phyloP scores from a whole-genome alignment of 2,329 filamentous ascomycete genomes.

The Colletotrichum theobromicola region DNA sequence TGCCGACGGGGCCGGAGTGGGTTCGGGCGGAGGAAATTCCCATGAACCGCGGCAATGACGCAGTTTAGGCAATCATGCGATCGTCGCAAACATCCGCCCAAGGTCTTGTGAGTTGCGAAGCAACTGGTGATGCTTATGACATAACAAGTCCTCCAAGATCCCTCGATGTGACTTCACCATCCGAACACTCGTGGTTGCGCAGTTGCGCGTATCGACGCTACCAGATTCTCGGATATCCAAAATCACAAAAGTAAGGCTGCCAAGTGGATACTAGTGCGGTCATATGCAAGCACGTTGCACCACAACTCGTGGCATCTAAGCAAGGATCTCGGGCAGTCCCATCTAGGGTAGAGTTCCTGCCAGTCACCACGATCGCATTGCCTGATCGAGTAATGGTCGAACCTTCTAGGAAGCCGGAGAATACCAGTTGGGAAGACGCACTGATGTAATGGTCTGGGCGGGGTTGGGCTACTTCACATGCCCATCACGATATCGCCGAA shows the following conservation, averaged over 20 bases:
- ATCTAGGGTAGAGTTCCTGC: not conserved
- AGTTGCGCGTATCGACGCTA: not conserved
- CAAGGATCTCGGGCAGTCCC: not conserved
- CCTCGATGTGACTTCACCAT: not conserved
- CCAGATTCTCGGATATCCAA: not conserved
- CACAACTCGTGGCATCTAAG: not conserved
- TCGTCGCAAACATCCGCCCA: not conserved
- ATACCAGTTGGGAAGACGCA: not conserved
- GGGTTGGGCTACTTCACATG: not conserved
- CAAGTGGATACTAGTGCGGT: not conserved
- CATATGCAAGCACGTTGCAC: not conserved
- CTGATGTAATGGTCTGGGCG: slow-evolving; percentile 7
- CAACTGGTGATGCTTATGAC: not conserved
- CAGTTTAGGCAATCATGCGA: not conserved
- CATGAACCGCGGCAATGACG: not conserved
- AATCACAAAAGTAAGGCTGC: not conserved
- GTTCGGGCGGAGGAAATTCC: not conserved
- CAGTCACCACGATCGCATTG: not conserved
- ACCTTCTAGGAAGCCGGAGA: not conserved
- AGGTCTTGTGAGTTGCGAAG: not conserved
- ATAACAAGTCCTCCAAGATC: not conserved
- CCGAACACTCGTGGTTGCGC: not conserved
- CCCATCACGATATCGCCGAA: not conserved
- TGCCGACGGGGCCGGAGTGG: not conserved
- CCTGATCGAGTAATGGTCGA: not conserved